Percentiles rank a stretch among this genome's conserved stretches.
phyloP scores from a whole-genome alignment of 768 basidiomycete genomes.

The Russula griseocarnosa region DNA sequence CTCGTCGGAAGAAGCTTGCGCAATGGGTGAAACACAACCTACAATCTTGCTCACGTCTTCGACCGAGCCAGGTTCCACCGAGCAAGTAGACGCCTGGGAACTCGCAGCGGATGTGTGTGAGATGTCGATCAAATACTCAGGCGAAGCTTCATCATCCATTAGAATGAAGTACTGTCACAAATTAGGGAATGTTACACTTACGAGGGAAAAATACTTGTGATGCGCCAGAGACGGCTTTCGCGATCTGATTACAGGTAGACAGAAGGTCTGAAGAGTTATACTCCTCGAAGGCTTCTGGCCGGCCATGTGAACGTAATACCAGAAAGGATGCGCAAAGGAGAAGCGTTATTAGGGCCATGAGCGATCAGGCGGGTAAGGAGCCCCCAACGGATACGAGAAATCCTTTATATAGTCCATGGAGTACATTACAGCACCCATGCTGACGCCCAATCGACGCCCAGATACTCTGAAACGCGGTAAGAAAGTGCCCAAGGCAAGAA shows the following conservation, averaged over 20 bases:
- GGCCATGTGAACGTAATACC: background rate
- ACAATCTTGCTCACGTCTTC: constrained; percentile 25
- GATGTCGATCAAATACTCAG: constrained; percentile 16
- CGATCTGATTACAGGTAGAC: background rate
- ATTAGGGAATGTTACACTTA: background rate
- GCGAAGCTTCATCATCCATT: constrained; percentile 9
- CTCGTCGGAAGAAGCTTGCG: background rate
- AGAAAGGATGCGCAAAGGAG: background rate
- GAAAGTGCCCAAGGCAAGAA: too few relatives aligned
- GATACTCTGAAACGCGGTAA: too few relatives aligned
- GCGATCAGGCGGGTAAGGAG: background rate
- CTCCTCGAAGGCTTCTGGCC: background rate
- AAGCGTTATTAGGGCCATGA: background rate
- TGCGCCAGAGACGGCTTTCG: background rate
- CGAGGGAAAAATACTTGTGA: constrained; percentile 6
- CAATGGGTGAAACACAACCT: constrained; percentile 13
- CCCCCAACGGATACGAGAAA: too few relatives aligned
- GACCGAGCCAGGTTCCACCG: constrained; percentile 24
- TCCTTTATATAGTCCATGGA: background rate
- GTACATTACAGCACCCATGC: too few relatives aligned
- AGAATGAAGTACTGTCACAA: background rate
- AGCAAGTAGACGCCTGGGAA: constrained; percentile 14
- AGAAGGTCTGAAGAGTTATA: background rate
- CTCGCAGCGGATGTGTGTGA: constrained; percentile 10
- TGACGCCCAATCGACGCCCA: too few relatives aligned